Evolutionary conservation across 805 yeast species (phyloP), one percentile per base, ranked within the genome.

Genomic region (Starmerella davenportii): DNA sequence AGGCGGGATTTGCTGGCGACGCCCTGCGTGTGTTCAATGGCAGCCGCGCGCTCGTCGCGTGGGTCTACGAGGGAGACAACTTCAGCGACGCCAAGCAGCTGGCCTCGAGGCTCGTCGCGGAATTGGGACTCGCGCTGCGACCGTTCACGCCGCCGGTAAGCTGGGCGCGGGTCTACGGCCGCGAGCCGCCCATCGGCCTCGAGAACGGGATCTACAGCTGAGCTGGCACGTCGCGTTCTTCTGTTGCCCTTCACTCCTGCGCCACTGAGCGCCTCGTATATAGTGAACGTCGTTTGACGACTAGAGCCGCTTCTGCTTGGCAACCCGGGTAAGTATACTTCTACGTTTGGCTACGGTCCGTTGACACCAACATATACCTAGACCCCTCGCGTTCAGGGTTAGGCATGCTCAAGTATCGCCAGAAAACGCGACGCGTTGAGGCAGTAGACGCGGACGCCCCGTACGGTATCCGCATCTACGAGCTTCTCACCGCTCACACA

Each of bases 21-120:
- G 49, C 56, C 11, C 39, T 56, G 16, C n/a, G 36, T 14, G 13
- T 28, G 21, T 40, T 47, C 15, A 43, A 38, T 5, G 38, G 40
- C 16, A 46, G 43, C 19, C 27, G 40, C 8, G 58, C 55, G 1
- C 28, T 57, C 1, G 69, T 70, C 9, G 62, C 70, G 15, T 74
- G 66, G 53, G 92, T 77, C 1, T 82, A 80, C 56, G 95, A 85
- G 54, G 95, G 96, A 25, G 95, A 85, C 56, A 87, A 87, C 55
- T 68, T 75, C 21, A 52, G 56, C 17, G 94, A 84, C 54, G 90
- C 92, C 5, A 62, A 61, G 32, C 44, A 52, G 8, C 56, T 77
- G 43, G 73, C 79, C 2, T 44, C 45, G 11, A 54, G 56, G 24
- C 53, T 65, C 2, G 46, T 54, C 4, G 47, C 57, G 4, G 43